Percentiles rank a stretch among this genome's conserved stretches.
phyloP scores from a whole-genome alignment of 305 asterid genomes.

The Rubia tinctorum region DNA sequence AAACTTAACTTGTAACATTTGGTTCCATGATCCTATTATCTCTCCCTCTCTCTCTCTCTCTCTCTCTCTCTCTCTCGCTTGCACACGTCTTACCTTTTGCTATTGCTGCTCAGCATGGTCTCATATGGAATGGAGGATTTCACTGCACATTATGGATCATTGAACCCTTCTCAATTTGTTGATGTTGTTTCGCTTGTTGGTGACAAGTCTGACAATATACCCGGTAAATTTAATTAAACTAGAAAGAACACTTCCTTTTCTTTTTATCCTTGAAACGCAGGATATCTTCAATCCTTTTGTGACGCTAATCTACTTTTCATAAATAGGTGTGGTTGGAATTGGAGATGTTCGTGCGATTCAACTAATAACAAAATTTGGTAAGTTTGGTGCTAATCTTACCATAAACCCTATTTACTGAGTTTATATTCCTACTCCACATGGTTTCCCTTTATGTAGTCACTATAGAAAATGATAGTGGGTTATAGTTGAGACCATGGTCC shows the following conservation, averaged over 20 bases:
- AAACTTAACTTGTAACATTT: background rate
- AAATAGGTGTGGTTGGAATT: constrained; percentile 91
- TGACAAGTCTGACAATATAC: constrained; percentile 87
- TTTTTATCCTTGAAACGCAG: background rate
- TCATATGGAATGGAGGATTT: constrained; percentile 96
- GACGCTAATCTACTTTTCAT: background rate
- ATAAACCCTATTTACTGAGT: too few relatives aligned
- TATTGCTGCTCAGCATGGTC: constrained; percentile 28
- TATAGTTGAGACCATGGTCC: too few relatives aligned
- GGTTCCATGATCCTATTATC: constrained; percentile 2
- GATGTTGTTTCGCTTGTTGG: constrained; percentile 89
- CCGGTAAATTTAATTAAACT: constrained; percentile 44
- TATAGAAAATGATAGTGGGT: background rate
- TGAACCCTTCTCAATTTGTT: constrained; percentile 89
- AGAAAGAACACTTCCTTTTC: background rate
- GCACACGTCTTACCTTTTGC: constrained; percentile 2
- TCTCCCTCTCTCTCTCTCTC: background rate
- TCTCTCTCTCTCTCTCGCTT: background rate
- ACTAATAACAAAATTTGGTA: constrained; percentile 84
- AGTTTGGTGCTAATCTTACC: background rate
- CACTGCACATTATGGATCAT: constrained; percentile 69
- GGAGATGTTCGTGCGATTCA: constrained; percentile 86
- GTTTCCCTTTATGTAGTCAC: background rate
- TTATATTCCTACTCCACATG: background rate
- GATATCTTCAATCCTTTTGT: background rate